Evolutionary conservation across 257 asterid species (phyloP), one percentile per base, ranked within the genome.

Genomic region (Pogostemon cablin): DNA sequence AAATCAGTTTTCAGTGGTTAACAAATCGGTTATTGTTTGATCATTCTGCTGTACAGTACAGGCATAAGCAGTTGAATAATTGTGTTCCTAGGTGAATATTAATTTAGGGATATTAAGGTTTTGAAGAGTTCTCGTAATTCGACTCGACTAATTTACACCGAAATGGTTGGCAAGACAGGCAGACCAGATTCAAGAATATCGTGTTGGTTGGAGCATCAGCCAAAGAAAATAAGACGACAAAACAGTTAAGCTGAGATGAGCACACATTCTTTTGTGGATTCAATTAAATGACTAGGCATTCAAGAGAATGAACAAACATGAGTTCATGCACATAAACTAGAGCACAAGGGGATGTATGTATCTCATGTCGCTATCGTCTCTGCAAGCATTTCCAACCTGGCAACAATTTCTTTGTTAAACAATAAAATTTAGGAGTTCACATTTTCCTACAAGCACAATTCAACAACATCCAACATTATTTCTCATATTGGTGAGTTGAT

Each of bases 151-250:
- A n/a, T 9, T 9, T 46, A 46, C 50, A 40, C 7, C 38, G 9
- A 62, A 38, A 60, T 71, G 75, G 60, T 71, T 71, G 52, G 59
- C 12, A 34, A 41, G 63, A 39, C 38, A 55, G 55, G 65, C 10
- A n/a, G 69, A 5, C 42, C 12, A 9, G 57, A 44, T 56, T 4
- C 9, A 67, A 37, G 20, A 52, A 34, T 4, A 25, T 11, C 5
- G 72, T 12, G 63, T 25, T 17, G 62, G 52, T 15, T 52, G 75
- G 1, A 37, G 50, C 52, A 41, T 41, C 5, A 9, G 60, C 52
- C 64, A 58, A 46, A 37, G 12, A 47, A 59, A 35, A 9, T 34
- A 47, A 60, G 43, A 4, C 9, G 1, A 10, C 50, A 46, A n/a
- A 32, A 39, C 32, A 25, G 32, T 25, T 25, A 25, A n/a, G 65